These are phyloP conservation scores for Starmera amethionina DNA, from an alignment of 805 yeast genomes.

Conservation along the genomic window DNA sequence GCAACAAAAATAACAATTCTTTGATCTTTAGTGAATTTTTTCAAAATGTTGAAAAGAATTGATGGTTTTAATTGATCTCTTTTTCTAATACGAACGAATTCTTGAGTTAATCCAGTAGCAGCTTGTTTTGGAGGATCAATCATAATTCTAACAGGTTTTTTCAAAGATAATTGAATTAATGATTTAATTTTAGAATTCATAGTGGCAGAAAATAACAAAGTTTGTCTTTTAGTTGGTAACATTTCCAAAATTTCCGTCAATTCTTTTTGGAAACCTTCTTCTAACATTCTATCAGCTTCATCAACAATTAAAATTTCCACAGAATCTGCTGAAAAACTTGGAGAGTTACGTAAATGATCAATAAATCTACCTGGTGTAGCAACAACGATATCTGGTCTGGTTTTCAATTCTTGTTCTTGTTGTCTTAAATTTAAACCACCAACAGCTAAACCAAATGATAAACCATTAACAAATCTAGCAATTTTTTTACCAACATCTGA, in stretches of 20 bases:
- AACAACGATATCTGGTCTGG: slow-evolving; percentile 91
- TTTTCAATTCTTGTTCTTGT: slow-evolving; percentile 88
- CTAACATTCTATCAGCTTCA: slow-evolving; percentile 99
- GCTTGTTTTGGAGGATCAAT: slow-evolving; percentile 95
- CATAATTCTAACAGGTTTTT: slow-evolving; percentile 90
- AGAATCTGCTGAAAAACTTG: slow-evolving; percentile 81
- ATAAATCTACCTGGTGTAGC: slow-evolving; percentile 99
- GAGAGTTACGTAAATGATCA: slow-evolving; percentile 93
- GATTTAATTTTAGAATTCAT: slow-evolving; percentile 92
- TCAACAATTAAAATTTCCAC: slow-evolving; percentile 91
- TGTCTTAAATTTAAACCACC: slow-evolving; percentile 95
- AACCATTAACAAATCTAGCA: slow-evolving; percentile 62
- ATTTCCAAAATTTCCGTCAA: slow-evolving; percentile 80
- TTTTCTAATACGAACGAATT: slow-evolving; percentile 89
- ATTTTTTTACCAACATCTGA: slow-evolving; percentile 85
- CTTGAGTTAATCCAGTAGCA: slow-evolving; percentile 83
- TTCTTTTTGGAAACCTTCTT: slow-evolving; percentile 97
- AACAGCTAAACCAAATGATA: slow-evolving; percentile 90
- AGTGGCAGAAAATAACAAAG: slow-evolving; percentile 91
- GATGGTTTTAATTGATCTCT: slow-evolving; percentile 82
- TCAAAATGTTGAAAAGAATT: slow-evolving; percentile 59
- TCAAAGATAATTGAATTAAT: slow-evolving; percentile 77
- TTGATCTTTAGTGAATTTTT: slow-evolving; percentile 50
- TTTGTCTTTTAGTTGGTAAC: slow-evolving; percentile 87
- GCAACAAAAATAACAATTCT: slow-evolving; percentile 87